A percentile compares a stretch with the other conserved stretches of the same genome.
These are phyloP conservation scores for Elasticomyces elasticus DNA, from an alignment of 495 filamentous ascomycete species.

Conservation along the genomic window DNA sequence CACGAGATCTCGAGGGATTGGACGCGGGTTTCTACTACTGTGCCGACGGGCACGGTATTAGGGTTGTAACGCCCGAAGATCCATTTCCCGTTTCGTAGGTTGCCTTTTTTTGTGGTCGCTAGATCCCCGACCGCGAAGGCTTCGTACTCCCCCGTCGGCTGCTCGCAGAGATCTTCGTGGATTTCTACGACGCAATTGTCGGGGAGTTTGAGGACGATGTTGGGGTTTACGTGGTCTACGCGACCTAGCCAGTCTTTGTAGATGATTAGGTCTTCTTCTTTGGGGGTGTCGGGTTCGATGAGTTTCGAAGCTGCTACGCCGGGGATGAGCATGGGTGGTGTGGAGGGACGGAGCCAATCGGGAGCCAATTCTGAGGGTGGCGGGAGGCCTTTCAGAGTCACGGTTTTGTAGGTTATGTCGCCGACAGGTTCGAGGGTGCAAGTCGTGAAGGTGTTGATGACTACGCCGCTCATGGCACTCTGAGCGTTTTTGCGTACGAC, in stretches of 20 bases:
- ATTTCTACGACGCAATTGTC: slow-evolving; percentile 35
- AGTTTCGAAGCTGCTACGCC: slow-evolving; percentile 13
- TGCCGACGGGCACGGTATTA: slow-evolving; percentile 35
- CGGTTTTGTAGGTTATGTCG: slow-evolving; percentile 5
- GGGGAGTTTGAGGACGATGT: slow-evolving; percentile 26
- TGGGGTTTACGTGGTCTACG: slow-evolving; percentile 23
- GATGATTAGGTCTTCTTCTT: slow-evolving; percentile 27
- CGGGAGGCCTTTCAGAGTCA: slow-evolving; percentile 3
- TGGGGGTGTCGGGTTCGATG: slow-evolving; percentile 1
- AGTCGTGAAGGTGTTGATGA: slow-evolving; percentile 27
- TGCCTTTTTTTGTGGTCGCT: slow-evolving; percentile 40
- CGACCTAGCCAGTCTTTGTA: slow-evolving; percentile 34
- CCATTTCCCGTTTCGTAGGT: slow-evolving; percentile 42
- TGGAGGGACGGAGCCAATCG: neutral
- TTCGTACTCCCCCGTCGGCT: slow-evolving; percentile 16
- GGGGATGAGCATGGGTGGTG: neutral
- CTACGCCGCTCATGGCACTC: slow-evolving; percentile 34
- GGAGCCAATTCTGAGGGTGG: neutral
- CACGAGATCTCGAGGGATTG: slow-evolving; percentile 40
- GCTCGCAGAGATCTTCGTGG: slow-evolving; percentile 22
- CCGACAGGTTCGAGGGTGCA: slow-evolving; percentile 22
- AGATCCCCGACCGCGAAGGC: slow-evolving; percentile 36
- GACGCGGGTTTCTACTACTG: slow-evolving; percentile 41
- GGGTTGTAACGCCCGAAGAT: slow-evolving; percentile 40
- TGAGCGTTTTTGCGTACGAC: slow-evolving; percentile 30